These are phyloP conservation scores for Ilex asprella DNA, from an alignment of 257 asterid genomes.

Conservation along the genomic window DNA sequence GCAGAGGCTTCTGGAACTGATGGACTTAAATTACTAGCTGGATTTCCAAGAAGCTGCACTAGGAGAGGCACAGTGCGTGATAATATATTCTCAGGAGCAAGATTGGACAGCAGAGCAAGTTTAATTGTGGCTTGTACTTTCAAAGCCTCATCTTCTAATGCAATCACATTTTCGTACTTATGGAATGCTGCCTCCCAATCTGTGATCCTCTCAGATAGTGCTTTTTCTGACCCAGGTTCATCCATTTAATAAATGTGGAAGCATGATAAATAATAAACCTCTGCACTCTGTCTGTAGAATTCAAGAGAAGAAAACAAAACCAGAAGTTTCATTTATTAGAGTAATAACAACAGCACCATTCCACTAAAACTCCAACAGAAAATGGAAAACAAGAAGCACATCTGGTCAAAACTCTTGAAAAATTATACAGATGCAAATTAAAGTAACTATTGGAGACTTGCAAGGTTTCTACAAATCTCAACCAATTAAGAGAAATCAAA, in stretches of 20 bases:
- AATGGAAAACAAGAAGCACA: no score
- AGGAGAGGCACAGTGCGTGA: constrained; percentile 36
- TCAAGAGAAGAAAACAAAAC: no score
- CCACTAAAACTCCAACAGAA: no score
- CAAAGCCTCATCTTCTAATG: constrained; percentile 26
- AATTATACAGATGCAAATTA: no score
- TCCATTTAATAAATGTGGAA: constrained; percentile 14
- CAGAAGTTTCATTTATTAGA: no score
- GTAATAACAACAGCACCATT: no score
- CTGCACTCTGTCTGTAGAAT: no score
- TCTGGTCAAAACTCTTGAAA: no score
- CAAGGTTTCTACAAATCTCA: no score
- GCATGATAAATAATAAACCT: no score
- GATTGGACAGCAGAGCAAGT: constrained; percentile 36
- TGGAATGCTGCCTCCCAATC: constrained; percentile 43
- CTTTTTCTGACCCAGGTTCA: constrained; percentile 13
- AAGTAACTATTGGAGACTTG: no score
- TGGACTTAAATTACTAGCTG: constrained; percentile 19
- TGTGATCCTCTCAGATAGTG: constrained; percentile 18
- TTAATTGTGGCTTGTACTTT: constrained; percentile 35
- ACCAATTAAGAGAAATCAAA: no score
- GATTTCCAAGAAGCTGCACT: constrained; percentile 36
- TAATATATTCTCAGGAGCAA: constrained; percentile 45
- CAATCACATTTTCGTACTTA: constrained; percentile 27
- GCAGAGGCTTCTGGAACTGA: constrained; percentile 43